Evolutionary conservation across 2,329 filamentous ascomycete genomes (phyloP), one percentile per base, ranked within the genome.

Genomic region (Botrytis aclada): DNA sequence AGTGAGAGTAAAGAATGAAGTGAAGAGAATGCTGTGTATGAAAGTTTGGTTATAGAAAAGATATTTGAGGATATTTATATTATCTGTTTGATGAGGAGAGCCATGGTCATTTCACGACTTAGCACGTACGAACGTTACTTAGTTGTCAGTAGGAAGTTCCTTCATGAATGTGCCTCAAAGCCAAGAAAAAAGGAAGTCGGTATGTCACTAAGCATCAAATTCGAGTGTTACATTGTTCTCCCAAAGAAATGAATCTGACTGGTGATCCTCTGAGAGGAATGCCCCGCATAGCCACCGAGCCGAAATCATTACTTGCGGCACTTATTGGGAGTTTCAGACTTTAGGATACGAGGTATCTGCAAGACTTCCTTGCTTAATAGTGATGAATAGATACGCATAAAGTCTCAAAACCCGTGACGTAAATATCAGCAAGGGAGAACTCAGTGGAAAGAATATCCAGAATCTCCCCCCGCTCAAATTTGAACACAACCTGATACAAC

Each of bases 371-470:
- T 4, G 29, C 1, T 0, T n/a, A 20, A n/a, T 8, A 29, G 34
- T 20, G 16, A 37, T 37, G 64, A 43, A 39, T 29, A 29, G 47
- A 63, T 43, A 29, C n/a, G 9, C 25, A 43, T 8, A n/a, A 1
- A 3, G 20, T 34, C 9, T 25, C 9, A 43, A 18, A 0, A 6
- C n/a, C 3, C 0, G 3, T 37, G 6, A n/a, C 0, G 3, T 37
- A 3, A n/a, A 66, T 34, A n/a, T 37, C 10, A 9, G 20, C 6
- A 22, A 32, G 3, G n/a, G 6, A 51, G 12, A 51, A 22, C 20
- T n/a, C 6, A 25, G 34, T 51, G 47, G 1, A 3, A 8, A 18
- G 8, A 20, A 51, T 51, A 3, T 34, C 1, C 34, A 29, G 43
- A 66, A 39, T 5, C n/a, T 12, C 3, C 20, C 5, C 51, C 0